phyloP scores from a whole-genome alignment of 2,329 filamentous ascomycete genomes.

The Leptosphaerulina australis region DNA sequence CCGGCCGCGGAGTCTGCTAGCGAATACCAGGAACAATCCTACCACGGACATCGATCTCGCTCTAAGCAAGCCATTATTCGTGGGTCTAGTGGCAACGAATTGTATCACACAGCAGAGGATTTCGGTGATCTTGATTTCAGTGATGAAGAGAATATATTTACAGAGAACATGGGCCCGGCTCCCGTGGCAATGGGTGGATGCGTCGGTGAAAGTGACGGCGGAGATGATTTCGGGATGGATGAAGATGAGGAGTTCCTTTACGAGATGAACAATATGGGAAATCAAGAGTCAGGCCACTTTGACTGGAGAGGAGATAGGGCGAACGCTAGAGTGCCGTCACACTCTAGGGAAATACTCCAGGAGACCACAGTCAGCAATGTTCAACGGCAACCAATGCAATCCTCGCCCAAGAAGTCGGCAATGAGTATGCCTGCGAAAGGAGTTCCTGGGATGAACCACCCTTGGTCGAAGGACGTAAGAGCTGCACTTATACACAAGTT shows the following conservation, averaged over 20 bases:
- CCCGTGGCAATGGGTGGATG: not conserved
- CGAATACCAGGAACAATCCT: constrained; percentile 20
- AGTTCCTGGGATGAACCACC: constrained; percentile 52
- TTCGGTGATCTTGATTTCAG: constrained; percentile 38
- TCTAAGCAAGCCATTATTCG: constrained; percentile 2
- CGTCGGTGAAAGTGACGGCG: constrained; percentile 22
- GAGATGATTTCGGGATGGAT: constrained; percentile 38
- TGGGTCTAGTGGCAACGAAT: constrained; percentile 13
- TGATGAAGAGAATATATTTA: constrained; percentile 30
- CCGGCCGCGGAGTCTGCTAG: not conserved
- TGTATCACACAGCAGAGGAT: constrained; percentile 29
- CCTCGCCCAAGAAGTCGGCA: constrained; percentile 39
- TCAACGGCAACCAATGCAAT: constrained; percentile 21
- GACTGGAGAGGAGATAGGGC: constrained; percentile 40
- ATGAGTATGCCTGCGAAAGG: constrained; percentile 37
- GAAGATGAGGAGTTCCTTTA: constrained; percentile 47
- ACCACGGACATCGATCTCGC: constrained; percentile 25
- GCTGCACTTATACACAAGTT: constrained; percentile 82
- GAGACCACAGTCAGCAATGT: constrained; percentile 38
- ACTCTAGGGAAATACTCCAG: constrained; percentile 36
- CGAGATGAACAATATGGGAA: constrained; percentile 52
- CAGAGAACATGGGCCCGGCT: constrained; percentile 30
- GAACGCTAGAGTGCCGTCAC: constrained; percentile 18
- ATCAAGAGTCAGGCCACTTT: constrained; percentile 35
- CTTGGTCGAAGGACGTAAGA: constrained; percentile 88